Evolutionary conservation across 352 stramenopile species (phyloP).

Genomic region (Albugo candida): DNA sequence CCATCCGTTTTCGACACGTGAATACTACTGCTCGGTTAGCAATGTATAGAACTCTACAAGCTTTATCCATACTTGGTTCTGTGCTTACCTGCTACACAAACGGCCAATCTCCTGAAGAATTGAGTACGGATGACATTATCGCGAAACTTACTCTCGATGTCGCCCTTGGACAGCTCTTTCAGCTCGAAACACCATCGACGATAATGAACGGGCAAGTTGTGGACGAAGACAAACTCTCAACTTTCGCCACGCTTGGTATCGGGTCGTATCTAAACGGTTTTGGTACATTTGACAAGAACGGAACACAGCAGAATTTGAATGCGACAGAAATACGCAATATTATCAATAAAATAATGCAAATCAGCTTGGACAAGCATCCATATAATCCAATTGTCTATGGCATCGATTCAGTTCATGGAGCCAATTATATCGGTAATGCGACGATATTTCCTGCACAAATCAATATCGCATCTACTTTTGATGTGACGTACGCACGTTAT

Average conservation of each 20-base stretch:
- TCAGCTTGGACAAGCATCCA: slow-evolving; percentile 33
- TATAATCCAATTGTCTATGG: slow-evolving; percentile 62
- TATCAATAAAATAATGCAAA: slow-evolving; percentile 48
- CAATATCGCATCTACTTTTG: slow-evolving; percentile 79
- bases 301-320: slow-evolving; percentile 25
- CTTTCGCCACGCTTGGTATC: slow-evolving; percentile 53
- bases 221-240: slow-evolving; percentile 23
- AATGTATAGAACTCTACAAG: too few species aligned
- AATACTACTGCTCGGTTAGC: too few species aligned
- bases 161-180: too few species aligned
- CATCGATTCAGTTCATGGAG: slow-evolving; percentile 81
- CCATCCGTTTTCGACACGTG: too few species aligned
- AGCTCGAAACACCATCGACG: too few species aligned
- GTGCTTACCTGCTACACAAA: too few species aligned
- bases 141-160: too few species aligned
- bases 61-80: too few species aligned
- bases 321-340: slow-evolving; percentile 29
- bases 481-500: slow-evolving; percentile 40
- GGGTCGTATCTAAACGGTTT: slow-evolving; percentile 69
- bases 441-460: slow-evolving; percentile 77
- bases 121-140: too few species aligned
- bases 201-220: slow-evolving; percentile 12
- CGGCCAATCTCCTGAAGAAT: too few species aligned
- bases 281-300: slow-evolving; percentile 9
- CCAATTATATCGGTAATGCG: slow-evolving; percentile 71